Base-by-base conservation (phyloP, 2,329 filamentous ascomycete species). In the Aspergillus udagawae region DNA sequence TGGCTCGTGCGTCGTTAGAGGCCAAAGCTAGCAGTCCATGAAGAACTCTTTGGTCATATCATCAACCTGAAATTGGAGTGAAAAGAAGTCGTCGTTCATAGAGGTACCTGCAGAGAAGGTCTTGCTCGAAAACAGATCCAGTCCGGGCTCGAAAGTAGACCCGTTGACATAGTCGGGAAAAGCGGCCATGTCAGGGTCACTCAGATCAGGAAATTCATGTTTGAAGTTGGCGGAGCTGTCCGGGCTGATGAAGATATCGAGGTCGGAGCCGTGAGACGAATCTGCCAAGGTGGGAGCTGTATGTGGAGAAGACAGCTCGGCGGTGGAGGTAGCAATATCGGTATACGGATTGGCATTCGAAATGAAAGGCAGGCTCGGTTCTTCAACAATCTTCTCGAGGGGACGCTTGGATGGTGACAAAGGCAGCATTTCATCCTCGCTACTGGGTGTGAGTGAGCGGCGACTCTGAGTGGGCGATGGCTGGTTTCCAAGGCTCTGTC, bases 191-290 rank as follows among this genome's bases (percentile, higher is more conserved):
- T 67, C 64, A 9, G 67, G 60, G 23, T 67, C 66, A 20, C 65
- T 65, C 21, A 76, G 57, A 21, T 63, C 60, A 14, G 65, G 64
- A 25, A 74, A 69, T 20, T 73, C 69, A 48, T 70, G 65, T 41
- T 67, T 65, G 55, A 65, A 71, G n/a, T 49, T 63, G 49, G 54
- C 65, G 50, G 68, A 64, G 25, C 68, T 57, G 52, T 72, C 70
- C 58, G 72, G 70, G 45, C 66, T 72, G 55, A 75, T 75, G 57
- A 77, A 77, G 20, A 76, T 68, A 57, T 76, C 75, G 20, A 77
- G 69, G 35, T 75, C 73, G 1, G 73, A 72, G 21, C 68, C 69
- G 9, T 69, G 64, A 0, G 71, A 67, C 3, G 71, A 71, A 52
- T 70, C 69, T 7, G 67, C 63, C 44, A 76, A 60, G 1, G 71